These are phyloP conservation scores for Solanum hybrid DNA, from an alignment of 305 asterid genomes.

Conservation along the genomic window DNA sequence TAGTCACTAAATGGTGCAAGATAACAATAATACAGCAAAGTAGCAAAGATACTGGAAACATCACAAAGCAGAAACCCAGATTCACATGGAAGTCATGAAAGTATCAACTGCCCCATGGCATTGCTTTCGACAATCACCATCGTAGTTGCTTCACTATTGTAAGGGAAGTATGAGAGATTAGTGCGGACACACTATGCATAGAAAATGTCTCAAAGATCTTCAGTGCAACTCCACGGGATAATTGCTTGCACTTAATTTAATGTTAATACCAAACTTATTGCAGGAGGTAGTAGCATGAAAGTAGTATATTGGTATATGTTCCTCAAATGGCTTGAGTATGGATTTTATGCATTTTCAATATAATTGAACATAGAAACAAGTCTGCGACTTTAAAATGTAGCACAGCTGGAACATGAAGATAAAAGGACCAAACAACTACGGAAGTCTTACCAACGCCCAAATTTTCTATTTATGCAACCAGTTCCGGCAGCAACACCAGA, in stretches of 20 bases:
- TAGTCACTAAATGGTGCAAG: not conserved
- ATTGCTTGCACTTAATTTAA: no score
- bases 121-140: not conserved
- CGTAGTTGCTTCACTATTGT: not conserved
- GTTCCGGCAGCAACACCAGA: slow-evolving; percentile 34
- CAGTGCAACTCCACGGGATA: no score
- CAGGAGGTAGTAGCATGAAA: not conserved
- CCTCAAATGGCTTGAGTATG: not conserved
- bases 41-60: not conserved
- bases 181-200: no score
- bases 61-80: not conserved
- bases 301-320: not conserved
- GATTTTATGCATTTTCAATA: not conserved
- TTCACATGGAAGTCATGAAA: not conserved
- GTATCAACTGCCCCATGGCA: not conserved
- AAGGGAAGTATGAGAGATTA: no score
- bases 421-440: not conserved
- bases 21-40: not conserved
- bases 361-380: not conserved
- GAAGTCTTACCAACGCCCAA: slow-evolving; percentile 56
- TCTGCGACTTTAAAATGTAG: not conserved
- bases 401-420: not conserved
- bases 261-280: no score
- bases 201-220: no score
- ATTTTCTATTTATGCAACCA: slow-evolving; percentile 53